Evolutionary conservation across 129 eudicot genomes (phyloP), one percentile per base, ranked within the genome.

Genomic region (Escallonia rubra): DNA sequence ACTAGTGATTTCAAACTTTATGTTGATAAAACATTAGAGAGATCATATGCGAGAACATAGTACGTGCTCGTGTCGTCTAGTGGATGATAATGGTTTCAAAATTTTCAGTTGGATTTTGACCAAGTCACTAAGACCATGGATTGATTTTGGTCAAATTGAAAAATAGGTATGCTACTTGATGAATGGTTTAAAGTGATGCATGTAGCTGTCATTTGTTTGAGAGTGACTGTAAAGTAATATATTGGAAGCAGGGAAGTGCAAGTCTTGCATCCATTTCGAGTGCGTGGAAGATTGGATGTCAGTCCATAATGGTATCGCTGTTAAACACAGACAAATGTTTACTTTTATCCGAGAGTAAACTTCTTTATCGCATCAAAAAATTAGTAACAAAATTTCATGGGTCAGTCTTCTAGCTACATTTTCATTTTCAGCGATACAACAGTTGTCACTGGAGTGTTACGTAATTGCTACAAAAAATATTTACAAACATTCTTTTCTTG

Each of bases 171-270:
- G 58, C 34, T 47, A 58, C 10, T 39, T 65, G 58, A 39, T 14
- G 50, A 48, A 44, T 4, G 5, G 10, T 47, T 46, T 11, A 16
- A 5, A 5, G 4, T 4, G 3, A 4, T 4, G 8, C 42, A 65
- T 10, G 68, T 65, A 65, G 69, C 46, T 65, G 43, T 39, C 69
- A 23, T 38, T 65, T 65, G 49, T 61, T 59, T 59, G 63, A 59
- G 41, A 16, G 63, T 38, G 63, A 61, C 12, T 61, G 65, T 41
- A 61, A 42, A 41, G 65, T 40, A 41, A 41, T 42, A 34, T 61
- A 41, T 61, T 13, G 48, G 65, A 42, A 42, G 46, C 8, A 41
- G 16, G 8, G 11, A 11, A 10, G 6, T 60, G 7, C 9, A 60
- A 60, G 64, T 60, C 44, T 43, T 38, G 10, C 51, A 50, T 50